Conservation (phyloP, 371 early-diverging fungal species). For the Rhizopus arrhizus region DNA sequence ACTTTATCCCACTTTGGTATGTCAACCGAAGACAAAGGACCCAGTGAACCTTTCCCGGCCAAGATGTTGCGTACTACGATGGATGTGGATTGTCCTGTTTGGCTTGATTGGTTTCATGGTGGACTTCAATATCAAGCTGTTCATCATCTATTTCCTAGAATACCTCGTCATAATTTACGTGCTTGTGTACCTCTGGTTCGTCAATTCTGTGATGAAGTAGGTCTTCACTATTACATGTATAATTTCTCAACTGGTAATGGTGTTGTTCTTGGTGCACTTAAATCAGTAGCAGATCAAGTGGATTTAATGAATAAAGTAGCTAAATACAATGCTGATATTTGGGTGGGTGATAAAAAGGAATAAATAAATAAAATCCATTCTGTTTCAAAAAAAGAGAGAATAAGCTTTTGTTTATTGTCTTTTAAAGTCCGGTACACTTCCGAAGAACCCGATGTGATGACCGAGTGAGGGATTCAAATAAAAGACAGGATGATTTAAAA, state of each 20-base stretch:
- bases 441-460: too few relatives aligned
- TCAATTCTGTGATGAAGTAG: constrained; percentile 74
- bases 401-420: not conserved
- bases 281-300: constrained; percentile 77
- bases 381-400: too few relatives aligned
- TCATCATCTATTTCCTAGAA: constrained; percentile 93
- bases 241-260: constrained; percentile 74
- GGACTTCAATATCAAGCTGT: constrained; percentile 95
- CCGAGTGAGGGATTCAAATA: too few relatives aligned
- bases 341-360: constrained; percentile 26
- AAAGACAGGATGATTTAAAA: too few relatives aligned
- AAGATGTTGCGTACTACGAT: constrained; percentile 92
- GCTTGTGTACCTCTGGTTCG: constrained; percentile 71
- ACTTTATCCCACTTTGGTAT: constrained; percentile 96
- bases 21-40: constrained; percentile 80
- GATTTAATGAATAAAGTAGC: constrained; percentile 61
- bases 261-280: constrained; percentile 64
- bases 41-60: constrained; percentile 78
- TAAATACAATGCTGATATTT: constrained; percentile 52
- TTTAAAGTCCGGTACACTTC: too few relatives aligned
- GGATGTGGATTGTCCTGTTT: constrained; percentile 93
- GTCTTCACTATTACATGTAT: constrained; percentile 69
- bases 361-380: not conserved
- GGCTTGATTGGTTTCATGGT: constrained; percentile 97
- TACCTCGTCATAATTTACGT: constrained; percentile 88